Base-by-base conservation (phyloP, 2,329 filamentous ascomycete genomes). In the Aspergillus brunneoviolaceus region DNA sequence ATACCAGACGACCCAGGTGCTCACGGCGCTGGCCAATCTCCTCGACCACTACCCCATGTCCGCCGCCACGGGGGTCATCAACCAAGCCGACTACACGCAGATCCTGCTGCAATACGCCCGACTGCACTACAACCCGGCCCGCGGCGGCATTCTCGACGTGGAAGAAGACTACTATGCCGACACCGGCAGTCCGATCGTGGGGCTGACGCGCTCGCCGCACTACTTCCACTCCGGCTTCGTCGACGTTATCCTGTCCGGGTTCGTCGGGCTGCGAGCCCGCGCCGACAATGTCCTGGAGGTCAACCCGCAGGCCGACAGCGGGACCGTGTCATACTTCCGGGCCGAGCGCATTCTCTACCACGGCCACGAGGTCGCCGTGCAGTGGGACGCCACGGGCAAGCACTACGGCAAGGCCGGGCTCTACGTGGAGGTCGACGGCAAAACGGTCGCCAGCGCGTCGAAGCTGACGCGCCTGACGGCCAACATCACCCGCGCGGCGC, bases 221-320 rank as follows among this genome's bases (percentile, higher is more conserved):
- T 80, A 80, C 65, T 80, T 80, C 69, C 78, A 80, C 67, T 80
- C 78, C 1, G 77, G 77, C 1, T 80, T 74, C 62, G 70, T 76
- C 27, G 78, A 80, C 58, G 69, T 76, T 2, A 67, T 80, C 35
- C 70, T 80, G 14, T 73, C 75, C 0, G 78, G 78, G 0, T 68
- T 80, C 2, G 74, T 80, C 0, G 78, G 78, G 0, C 75, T 80
- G 35, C 75, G 77, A 0, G 74, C 78, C 3, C 71, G 72, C 0
- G 69, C 71, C 9, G 72, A 77, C 33, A 69, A 79, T 58, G 65
- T 71, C 0, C 69, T 80, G 1, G 76, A 78, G 56, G 72, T 80
- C 19, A 77, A 78, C 57, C 77, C 78, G 0, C 68, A 77, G 1
- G 70, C 74, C 0, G 70, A 73, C n/a, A 60, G 61, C 23, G 42